Conservation (phyloP, 352 stramenopile genomes). For the Aphanomyces cochlioides region DNA sequence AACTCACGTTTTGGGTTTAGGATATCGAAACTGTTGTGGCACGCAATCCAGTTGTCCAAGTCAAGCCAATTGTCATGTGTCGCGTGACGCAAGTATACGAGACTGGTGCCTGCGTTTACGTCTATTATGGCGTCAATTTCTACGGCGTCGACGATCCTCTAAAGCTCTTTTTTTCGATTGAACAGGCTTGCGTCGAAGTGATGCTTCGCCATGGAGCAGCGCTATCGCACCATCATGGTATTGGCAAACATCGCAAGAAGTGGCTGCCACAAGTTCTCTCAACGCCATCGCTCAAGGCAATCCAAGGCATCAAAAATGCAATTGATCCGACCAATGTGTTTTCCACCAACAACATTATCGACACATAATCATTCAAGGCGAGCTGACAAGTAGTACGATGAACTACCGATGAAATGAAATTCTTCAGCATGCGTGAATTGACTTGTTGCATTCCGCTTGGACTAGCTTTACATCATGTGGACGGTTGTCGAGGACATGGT, state of each 20-base stretch:
- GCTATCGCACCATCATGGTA: constrained; percentile 94
- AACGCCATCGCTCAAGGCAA: constrained; percentile 50
- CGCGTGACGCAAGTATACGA: constrained; percentile 95
- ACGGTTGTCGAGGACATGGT: too few relatives aligned
- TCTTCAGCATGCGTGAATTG: too few relatives aligned
- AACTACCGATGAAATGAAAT: too few relatives aligned
- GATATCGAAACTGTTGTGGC: constrained; percentile 48
- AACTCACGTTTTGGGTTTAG: not conserved
- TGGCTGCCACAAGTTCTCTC: constrained; percentile 86
- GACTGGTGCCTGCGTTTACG: constrained; percentile 92
- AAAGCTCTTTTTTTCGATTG: constrained; percentile 77
- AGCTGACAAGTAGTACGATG: not conserved
- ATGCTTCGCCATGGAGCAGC: constrained; percentile 90
- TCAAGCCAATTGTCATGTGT: constrained; percentile 86
- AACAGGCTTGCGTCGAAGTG: constrained; percentile 61
- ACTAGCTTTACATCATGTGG: too few relatives aligned
- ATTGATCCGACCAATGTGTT: constrained; percentile 92
- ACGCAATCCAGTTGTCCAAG: constrained; percentile 45
- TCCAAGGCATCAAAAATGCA: constrained; percentile 82
- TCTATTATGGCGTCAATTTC: constrained; percentile 96
- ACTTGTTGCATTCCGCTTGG: too few relatives aligned
- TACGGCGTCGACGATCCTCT: constrained; percentile 76
- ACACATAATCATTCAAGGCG: constrained; percentile 7
- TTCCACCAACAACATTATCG: constrained; percentile 74
- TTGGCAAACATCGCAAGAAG: constrained; percentile 89